Evolutionary conservation across 768 basidiomycete species (phyloP).

Genomic region (Boletellus emodensis): DNA sequence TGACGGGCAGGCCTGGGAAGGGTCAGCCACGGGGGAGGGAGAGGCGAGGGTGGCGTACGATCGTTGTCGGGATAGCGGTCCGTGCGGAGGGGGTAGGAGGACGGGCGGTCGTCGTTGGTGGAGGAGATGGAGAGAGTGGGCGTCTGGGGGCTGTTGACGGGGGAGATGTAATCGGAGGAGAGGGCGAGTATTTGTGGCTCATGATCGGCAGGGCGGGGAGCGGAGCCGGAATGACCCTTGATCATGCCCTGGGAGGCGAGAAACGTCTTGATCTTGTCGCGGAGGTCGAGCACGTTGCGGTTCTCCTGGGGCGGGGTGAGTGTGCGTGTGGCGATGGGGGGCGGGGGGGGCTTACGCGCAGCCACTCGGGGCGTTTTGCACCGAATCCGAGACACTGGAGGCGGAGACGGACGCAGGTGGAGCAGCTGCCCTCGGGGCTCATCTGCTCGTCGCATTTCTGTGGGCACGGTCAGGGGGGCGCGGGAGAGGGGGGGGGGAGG

Average conservation of each 20-base stretch:
- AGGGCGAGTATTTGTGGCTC: constrained; percentile 51
- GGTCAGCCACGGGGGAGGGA: background rate
- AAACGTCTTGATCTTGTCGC: constrained; percentile 77
- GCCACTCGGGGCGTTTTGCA: constrained; percentile 80
- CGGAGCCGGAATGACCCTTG: constrained; percentile 78
- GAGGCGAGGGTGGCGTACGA: constrained; percentile 16
- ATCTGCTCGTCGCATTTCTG: constrained; percentile 85
- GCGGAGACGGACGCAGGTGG: constrained; percentile 72
- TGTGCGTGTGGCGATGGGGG: background rate
- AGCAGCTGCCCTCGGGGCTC: constrained; percentile 57
- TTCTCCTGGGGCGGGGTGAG: constrained; percentile 49
- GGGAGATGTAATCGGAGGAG: constrained; percentile 43
- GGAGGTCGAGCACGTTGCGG: constrained; percentile 60
- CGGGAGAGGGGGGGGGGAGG: constrained; percentile 9
- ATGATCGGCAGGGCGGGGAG: constrained; percentile 53
- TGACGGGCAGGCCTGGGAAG: constrained; percentile 25
- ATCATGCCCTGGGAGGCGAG: constrained; percentile 84
- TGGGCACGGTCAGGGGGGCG: constrained; percentile 11
- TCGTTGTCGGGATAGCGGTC: constrained; percentile 28
- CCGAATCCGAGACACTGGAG: constrained; percentile 87
- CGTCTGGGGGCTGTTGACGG: constrained; percentile 41
- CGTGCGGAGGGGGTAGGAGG: constrained; percentile 31
- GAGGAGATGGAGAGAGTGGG: constrained; percentile 46
- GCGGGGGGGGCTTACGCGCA: constrained; percentile 51
- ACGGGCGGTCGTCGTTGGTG: constrained; percentile 36